These are phyloP conservation scores for Candida manassasensis DNA, from an alignment of 805 yeast species.

Conservation along the genomic window DNA sequence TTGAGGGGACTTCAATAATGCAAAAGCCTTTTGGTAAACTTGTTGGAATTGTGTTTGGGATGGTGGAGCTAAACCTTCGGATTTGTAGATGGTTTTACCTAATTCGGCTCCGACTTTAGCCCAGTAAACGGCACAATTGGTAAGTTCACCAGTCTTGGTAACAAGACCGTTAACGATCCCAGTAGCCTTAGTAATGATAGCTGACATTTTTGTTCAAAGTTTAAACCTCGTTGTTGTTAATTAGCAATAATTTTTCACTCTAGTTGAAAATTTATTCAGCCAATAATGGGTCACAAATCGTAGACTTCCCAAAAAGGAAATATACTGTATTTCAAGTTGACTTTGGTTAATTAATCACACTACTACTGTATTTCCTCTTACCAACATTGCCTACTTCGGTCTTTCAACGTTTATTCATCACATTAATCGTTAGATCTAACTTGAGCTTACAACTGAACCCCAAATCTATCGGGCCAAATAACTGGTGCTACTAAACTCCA, in stretches of 20 bases:
- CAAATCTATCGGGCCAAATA: slow-evolving; percentile 84
- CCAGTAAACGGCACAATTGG: slow-evolving; percentile 73
- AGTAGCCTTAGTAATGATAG: slow-evolving; percentile 39
- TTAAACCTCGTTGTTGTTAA: neutral
- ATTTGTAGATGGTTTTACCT: slow-evolving; percentile 75
- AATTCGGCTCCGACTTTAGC: slow-evolving; percentile 61
- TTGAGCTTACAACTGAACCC: slow-evolving; percentile 18
- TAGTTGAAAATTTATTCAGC: slow-evolving; percentile 4
- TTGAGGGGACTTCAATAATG: slow-evolving; percentile 31
- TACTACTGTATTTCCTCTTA: neutral
- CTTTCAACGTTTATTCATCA: neutral
- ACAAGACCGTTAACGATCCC: slow-evolving; percentile 32
- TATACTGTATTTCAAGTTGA: neutral
- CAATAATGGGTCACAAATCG: slow-evolving; percentile 6
- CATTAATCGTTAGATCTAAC: neutral
- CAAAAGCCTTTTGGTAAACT: slow-evolving; percentile 51
- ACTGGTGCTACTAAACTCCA: slow-evolving; percentile 95
- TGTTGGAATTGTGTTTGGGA: slow-evolving; percentile 67
- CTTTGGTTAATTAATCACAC: neutral
- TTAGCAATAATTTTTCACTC: slow-evolving; percentile 1
- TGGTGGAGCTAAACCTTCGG: slow-evolving; percentile 95
- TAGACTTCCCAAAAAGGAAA: slow-evolving; percentile 22
- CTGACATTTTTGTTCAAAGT: slow-evolving; percentile 28
- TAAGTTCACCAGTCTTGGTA: slow-evolving; percentile 33
- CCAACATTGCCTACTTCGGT: slow-evolving; percentile 1